Conservation (phyloP, 352 stramenopile genomes). For the Phytopythium montanum region DNA sequence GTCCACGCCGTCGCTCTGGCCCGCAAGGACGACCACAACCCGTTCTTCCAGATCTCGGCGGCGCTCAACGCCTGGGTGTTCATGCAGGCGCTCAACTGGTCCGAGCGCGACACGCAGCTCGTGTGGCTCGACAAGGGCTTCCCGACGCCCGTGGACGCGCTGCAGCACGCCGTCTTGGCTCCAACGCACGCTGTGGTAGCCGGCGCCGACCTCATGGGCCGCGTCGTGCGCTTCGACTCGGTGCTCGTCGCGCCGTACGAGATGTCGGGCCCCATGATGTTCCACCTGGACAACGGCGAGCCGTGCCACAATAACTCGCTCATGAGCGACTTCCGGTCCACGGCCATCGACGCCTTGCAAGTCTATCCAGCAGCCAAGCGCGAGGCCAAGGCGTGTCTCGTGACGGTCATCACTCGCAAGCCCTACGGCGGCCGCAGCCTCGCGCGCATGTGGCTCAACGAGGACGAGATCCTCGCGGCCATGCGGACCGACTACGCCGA, state of each 20-base stretch:
- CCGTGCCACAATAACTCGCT: too few species aligned
- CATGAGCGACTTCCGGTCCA: not conserved
- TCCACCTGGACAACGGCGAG: too few species aligned
- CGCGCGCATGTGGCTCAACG: slow-evolving; percentile 63
- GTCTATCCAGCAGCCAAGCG: too few species aligned
- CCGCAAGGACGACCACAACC: slow-evolving; percentile 44
- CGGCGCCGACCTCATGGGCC: slow-evolving; percentile 22
- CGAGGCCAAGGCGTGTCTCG: slow-evolving; percentile 17
- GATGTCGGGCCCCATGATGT: too few species aligned
- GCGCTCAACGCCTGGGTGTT: slow-evolving; percentile 42
- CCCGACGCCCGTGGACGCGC: slow-evolving; percentile 30
- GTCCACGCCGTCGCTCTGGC: slow-evolving; percentile 24
- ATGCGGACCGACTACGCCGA: slow-evolving; percentile 39
- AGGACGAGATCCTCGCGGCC: slow-evolving; percentile 40
- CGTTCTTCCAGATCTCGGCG: slow-evolving; percentile 47
- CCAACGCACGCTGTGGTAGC: slow-evolving; percentile 20
- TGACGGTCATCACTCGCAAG: slow-evolving; percentile 59
- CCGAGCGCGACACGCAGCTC: not conserved
- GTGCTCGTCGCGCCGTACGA: too few species aligned
- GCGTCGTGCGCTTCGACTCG: slow-evolving; percentile 32
- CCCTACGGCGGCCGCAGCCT: slow-evolving; percentile 44
- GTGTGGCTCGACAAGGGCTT: slow-evolving; percentile 37
- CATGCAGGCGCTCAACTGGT: slow-evolving; percentile 29
- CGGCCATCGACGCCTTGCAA: slow-evolving; percentile 20
- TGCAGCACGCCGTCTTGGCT: slow-evolving; percentile 41